Conservation (phyloP, 371 early-diverging fungal genomes). For the Synchytrium microbalum region DNA sequence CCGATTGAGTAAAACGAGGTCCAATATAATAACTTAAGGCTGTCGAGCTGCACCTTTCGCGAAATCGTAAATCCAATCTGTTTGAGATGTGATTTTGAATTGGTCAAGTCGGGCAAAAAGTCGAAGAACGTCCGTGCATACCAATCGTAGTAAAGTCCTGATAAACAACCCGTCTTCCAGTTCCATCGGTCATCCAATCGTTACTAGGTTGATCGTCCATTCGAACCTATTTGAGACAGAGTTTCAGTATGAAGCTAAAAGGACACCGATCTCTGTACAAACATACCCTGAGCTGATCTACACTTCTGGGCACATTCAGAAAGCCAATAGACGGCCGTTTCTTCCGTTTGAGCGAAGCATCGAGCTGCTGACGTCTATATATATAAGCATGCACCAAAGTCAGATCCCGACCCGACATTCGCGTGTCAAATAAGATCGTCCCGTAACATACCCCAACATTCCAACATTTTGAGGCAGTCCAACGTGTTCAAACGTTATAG, state of each 20-base stretch:
- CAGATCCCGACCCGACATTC: too few species aligned
- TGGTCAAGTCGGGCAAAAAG: too few species aligned
- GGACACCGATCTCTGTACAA: background rate
- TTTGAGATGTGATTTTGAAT: background rate
- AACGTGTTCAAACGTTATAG: background rate
- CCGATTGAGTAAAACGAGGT: conserved; percentile 2
- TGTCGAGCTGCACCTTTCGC: conserved; percentile 39
- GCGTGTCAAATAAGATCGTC: too few species aligned
- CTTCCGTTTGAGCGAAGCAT: background rate
- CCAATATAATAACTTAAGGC: background rate
- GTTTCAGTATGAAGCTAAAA: background rate
- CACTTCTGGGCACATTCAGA: background rate
- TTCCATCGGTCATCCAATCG: conserved; percentile 41
- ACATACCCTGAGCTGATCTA: background rate
- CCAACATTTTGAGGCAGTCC: background rate
- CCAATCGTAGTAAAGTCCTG: conserved; percentile 56
- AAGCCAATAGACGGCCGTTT: background rate
- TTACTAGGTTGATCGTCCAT: background rate
- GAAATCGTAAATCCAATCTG: conserved; percentile 85
- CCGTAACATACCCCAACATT: too few species aligned
- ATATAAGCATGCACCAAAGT: too few species aligned
- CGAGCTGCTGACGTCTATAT: background rate
- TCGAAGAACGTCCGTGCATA: conserved; percentile 6
- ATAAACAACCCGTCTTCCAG: conserved; percentile 51
- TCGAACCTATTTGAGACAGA: background rate